Percentiles rank a stretch among this genome's conserved stretches.
phyloP scores from a whole-genome alignment of 352 stramenopile genomes.

The Hyaloperonospora brassicae region DNA sequence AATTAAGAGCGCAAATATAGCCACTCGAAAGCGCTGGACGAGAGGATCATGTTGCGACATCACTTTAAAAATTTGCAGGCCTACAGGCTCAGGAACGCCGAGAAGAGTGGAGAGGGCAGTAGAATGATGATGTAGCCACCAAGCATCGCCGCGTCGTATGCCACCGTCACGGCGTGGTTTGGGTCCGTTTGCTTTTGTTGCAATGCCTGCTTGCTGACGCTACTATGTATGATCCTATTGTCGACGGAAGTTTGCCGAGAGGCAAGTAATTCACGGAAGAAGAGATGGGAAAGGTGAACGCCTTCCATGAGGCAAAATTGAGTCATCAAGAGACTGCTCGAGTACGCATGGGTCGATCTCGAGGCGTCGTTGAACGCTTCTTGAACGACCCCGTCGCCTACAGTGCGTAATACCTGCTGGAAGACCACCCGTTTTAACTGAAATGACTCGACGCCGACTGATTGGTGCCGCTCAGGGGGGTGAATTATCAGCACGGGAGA shows the following conservation, averaged over 20 bases:
- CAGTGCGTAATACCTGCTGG: neutral
- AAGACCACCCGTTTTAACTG: neutral
- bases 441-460: neutral
- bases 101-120: conserved; percentile 45
- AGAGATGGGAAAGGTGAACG: neutral
- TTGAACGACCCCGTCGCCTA: neutral
- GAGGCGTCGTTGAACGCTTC: neutral
- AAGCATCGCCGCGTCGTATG: neutral
- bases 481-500: neutral
- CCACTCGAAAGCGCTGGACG: no score
- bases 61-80: no score
- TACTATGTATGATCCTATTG: no score
- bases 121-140: conserved; percentile 14
- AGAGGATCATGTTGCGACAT: neutral
- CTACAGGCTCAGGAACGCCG: no score
- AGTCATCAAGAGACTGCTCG: neutral
- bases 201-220: neutral
- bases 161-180: neutral
- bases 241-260: no score
- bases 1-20: no score
- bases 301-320: neutral
- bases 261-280: neutral
- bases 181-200: neutral
- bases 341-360: neutral
- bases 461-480: neutral